phyloP scores from a whole-genome alignment of 2,329 filamentous ascomycete genomes.

The Trichoderma sp. region DNA sequence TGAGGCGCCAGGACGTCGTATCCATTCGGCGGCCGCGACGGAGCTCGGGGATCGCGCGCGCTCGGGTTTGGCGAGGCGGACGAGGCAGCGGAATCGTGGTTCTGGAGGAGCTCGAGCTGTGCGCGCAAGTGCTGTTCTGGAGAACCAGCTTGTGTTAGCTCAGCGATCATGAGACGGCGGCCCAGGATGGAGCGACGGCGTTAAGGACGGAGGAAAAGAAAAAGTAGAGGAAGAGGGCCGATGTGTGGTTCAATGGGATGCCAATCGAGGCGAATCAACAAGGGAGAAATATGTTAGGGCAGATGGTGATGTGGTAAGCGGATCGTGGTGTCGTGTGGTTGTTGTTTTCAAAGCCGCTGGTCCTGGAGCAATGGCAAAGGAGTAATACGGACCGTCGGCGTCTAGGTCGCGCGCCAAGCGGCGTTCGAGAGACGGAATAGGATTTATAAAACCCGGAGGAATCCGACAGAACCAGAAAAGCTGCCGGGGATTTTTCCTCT shows the following conservation, averaged over 20 bases:
- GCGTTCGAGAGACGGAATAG: not conserved
- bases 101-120: constrained; percentile 47
- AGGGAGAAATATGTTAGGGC: not conserved
- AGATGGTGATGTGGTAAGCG: not conserved
- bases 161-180: not conserved
- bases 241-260: not conserved
- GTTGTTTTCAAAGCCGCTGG: not conserved
- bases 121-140: constrained; percentile 46
- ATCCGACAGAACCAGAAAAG: not conserved
- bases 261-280: not conserved
- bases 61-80: constrained; percentile 32
- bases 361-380: not conserved
- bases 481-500: not conserved
- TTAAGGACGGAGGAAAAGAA: not conserved
- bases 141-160: constrained; percentile 18
- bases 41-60: constrained; percentile 34
- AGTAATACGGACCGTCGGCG: constrained; percentile 14
- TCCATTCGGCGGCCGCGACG: constrained; percentile 45
- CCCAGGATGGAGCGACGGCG: not conserved
- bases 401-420: constrained; percentile 3
- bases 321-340: not conserved
- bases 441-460: not conserved
- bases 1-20: constrained; percentile 44
- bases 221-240: not conserved
- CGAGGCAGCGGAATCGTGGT: constrained; percentile 40